Conservation (phyloP, 2,329 filamentous ascomycete species). For the Aspergillus sp. region DNA sequence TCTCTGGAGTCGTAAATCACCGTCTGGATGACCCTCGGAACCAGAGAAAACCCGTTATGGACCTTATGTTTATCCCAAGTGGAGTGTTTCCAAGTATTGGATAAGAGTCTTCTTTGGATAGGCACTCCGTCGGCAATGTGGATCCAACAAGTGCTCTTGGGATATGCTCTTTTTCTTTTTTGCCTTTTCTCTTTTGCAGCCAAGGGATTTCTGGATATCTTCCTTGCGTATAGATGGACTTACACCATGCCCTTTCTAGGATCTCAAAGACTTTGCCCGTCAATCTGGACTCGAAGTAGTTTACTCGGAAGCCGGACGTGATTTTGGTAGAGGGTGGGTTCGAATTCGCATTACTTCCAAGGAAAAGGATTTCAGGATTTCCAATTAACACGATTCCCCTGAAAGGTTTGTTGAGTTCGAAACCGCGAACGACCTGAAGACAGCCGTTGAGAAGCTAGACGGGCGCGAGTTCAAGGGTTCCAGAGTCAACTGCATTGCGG, state of each 20-base stretch:
- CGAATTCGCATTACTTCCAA: slow-evolving; percentile 9
- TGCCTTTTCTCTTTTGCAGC: slow-evolving; percentile 1
- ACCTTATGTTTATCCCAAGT: not conserved
- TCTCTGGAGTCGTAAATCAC: not conserved
- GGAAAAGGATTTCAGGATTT: slow-evolving; percentile 4
- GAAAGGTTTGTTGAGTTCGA: slow-evolving; percentile 94
- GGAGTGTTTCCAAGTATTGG: not conserved
- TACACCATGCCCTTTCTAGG: slow-evolving; percentile 78
- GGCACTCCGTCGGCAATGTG: slow-evolving; percentile 8
- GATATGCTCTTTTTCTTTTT: not conserved
- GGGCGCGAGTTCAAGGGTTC: slow-evolving; percentile 86
- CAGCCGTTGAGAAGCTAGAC: slow-evolving; percentile 91
- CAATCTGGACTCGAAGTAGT: slow-evolving; percentile 95
- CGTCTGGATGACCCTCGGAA: not conserved
- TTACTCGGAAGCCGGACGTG: slow-evolving; percentile 91
- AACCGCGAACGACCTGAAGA: slow-evolving; percentile 78
- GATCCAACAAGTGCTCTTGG: slow-evolving; percentile 7
- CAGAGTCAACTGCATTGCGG: slow-evolving; percentile 74
- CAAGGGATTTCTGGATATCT: slow-evolving; percentile 9
- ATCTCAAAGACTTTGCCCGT: slow-evolving; percentile 98
- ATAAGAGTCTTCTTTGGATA: not conserved
- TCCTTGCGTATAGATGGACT: slow-evolving; percentile 56
- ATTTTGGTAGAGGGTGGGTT: slow-evolving; percentile 83
- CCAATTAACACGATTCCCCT: slow-evolving; percentile 15
- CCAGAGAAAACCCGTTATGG: not conserved